Evolutionary conservation across 768 basidiomycete species (phyloP).

Genomic region (Pleurotus citrinopileatus): DNA sequence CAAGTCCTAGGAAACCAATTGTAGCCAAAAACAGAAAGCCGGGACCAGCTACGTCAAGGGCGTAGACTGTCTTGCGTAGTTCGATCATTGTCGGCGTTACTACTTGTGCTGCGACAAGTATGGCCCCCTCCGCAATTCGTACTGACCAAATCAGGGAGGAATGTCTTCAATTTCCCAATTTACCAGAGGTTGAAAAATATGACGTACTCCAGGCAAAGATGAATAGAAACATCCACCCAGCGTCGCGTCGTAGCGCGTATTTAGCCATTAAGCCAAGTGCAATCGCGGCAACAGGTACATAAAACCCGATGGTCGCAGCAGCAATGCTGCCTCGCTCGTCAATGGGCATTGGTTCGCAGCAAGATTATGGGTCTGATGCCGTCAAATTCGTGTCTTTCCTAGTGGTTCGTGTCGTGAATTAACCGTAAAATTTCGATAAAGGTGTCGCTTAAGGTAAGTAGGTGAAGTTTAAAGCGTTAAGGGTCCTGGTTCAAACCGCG

Average conservation of each 20-base stretch:
- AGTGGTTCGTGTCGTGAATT: conserved; percentile 14
- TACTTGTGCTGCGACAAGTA: conserved; percentile 54
- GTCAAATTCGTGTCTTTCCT: background rate
- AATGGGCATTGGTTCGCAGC: conserved; percentile 32
- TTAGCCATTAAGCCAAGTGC: conserved; percentile 43
- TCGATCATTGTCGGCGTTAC: conserved; percentile 33
- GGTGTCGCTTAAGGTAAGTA: conserved; percentile 11
- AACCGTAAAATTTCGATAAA: no score
- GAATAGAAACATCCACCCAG: conserved; percentile 67
- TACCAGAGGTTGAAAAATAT: no score
- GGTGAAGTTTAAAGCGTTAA: conserved; percentile 6
- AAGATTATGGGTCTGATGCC: conserved; percentile 5
- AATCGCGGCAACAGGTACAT: conserved; percentile 50
- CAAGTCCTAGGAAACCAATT: conserved; percentile 49
- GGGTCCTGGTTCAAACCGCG: no score
- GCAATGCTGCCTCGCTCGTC: conserved; percentile 51
- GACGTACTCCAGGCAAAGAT: conserved; percentile 56
- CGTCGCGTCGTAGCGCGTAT: conserved; percentile 57
- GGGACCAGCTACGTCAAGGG: conserved; percentile 43
- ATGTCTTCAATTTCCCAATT: conserved; percentile 6
- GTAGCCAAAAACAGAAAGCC: conserved; percentile 38
- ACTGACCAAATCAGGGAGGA: conserved; percentile 34
- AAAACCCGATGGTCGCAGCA: conserved; percentile 57
- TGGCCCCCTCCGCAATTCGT: conserved; percentile 53
- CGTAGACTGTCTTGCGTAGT: conserved; percentile 51